A percentile compares a stretch with the other conserved stretches of the same genome.
These are phyloP conservation scores for Hyaloscypha variabilis DNA, from an alignment of 495 filamentous ascomycete genomes.

Conservation along the genomic window DNA sequence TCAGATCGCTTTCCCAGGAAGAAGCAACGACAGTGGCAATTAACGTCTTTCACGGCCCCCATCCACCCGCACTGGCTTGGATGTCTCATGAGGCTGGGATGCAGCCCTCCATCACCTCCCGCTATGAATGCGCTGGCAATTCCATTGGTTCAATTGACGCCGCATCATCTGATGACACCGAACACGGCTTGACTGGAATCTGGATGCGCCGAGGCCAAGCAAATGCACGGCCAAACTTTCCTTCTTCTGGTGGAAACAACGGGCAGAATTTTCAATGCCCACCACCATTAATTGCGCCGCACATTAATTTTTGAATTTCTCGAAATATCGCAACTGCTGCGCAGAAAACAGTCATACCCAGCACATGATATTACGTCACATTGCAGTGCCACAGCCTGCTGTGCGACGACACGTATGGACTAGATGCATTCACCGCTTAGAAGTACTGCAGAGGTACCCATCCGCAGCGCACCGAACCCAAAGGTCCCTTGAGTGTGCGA, in stretches of 20 bases:
- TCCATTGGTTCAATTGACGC: conserved; percentile 12
- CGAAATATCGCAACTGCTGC: neutral
- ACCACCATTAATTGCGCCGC: neutral
- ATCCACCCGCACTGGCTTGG: neutral
- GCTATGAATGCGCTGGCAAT: conserved; percentile 3
- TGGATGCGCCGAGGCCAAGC: conserved; percentile 16
- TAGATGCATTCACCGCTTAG: conserved; percentile 24
- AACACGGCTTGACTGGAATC: neutral
- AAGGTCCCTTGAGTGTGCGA: too few relatives aligned
- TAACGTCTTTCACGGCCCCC: neutral
- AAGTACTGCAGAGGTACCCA: neutral
- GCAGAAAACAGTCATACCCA: neutral
- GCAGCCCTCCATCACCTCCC: neutral
- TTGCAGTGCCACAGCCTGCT: conserved; percentile 15
- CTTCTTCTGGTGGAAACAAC: conserved; percentile 12
- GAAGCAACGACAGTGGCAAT: neutral
- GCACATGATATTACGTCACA: conserved; percentile 18
- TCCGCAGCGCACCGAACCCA: neutral
- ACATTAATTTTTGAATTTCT: neutral
- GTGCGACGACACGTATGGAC: conserved; percentile 24
- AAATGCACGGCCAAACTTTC: neutral
- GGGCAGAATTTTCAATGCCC: conserved; percentile 10
- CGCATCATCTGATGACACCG: conserved; percentile 9
- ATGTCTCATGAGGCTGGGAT: conserved; percentile 21
- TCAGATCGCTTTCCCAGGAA: neutral